Base-by-base conservation (phyloP, 768 basidiomycete genomes). In the Dentipellis sp. region DNA sequence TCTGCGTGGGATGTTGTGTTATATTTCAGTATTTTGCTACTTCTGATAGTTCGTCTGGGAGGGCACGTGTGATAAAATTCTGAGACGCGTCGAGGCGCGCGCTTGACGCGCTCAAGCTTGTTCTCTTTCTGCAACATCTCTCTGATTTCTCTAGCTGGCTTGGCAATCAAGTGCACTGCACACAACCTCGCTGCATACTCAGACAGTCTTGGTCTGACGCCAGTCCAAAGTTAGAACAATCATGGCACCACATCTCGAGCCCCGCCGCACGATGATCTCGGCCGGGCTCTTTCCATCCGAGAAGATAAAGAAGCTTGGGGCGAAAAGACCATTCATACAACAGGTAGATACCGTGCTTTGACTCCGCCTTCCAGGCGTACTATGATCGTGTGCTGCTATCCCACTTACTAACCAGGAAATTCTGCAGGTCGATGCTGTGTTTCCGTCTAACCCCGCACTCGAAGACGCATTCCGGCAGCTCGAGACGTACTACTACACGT, bases 391-490 rank as follows among this genome's bases (percentile, higher is more conserved):
- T 6, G 29, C 6, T 6, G 6, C 29, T 29, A 6, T 29, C 29
- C 29, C 6, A 29, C 54, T 22, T 21, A 51, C 10, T 35, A 17
- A 21, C 36, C 23, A 9, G 9, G 47, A 38, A 50, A 39, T 48
- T 49, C 35, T 57, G 29, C 66, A 88, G 86, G 65, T 89, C 54
- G 84, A 89, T 63, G 54, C 87, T 45, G 66, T 86, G 21, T 80
- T 86, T 53, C 77, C 85, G 1, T 74, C 78, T 4, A 65, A 73
- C 47, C 60, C 64, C 37, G 59, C 57, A 0, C 70, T 79, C 35
- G 72, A 79, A 50, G 58, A 64, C 9, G 63, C 64, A 4, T 72
- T 88, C 19, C 60, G 67, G 10, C 63, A 67, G 1, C 68, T 85
- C 3, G 65, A 71, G 39, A 73, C 75, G 36, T 62, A 66, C 10